phyloP scores from a whole-genome alignment of 2,329 filamentous ascomycete species.

The Aspergillus floridensis region DNA sequence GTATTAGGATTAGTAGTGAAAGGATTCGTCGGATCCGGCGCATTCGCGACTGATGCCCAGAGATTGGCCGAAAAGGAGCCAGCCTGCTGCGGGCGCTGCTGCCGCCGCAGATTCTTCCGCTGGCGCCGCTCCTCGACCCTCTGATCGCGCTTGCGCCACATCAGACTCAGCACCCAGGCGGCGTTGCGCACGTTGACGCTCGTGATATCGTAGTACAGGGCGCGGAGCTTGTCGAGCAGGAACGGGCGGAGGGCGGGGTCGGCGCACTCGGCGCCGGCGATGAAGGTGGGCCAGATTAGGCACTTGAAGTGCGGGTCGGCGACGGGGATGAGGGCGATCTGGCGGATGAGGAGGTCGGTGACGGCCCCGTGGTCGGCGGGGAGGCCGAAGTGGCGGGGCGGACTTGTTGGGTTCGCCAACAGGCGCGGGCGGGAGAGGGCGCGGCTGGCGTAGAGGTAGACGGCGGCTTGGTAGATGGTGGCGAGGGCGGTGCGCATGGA shows the following conservation, averaged over 20 bases:
- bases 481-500: constrained; percentile 50
- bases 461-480: constrained; percentile 37
- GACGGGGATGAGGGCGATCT: constrained; percentile 36
- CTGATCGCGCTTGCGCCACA: constrained; percentile 43
- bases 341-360: constrained; percentile 33
- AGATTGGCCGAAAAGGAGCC: background rate
- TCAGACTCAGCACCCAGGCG: constrained; percentile 39
- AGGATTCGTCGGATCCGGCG: background rate
- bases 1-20: background rate
- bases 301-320: constrained; percentile 44
- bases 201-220: constrained; percentile 35
- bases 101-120: background rate
- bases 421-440: constrained; percentile 34
- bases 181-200: constrained; percentile 43
- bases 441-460: constrained; percentile 42
- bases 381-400: constrained; percentile 24
- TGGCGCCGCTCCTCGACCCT: constrained; percentile 19
- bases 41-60: no score
- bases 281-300: constrained; percentile 45
- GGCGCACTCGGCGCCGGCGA: constrained; percentile 42
- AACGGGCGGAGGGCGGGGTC: constrained; percentile 31
- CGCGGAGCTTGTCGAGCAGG: constrained; percentile 33
- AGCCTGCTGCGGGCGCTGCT: background rate
- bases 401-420: background rate
- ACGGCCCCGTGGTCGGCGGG: constrained; percentile 30